Percentiles rank a stretch among this genome's conserved stretches.
These are phyloP conservation scores for Nemania serpens DNA, from an alignment of 2,329 filamentous ascomycete species.

Conservation along the genomic window DNA sequence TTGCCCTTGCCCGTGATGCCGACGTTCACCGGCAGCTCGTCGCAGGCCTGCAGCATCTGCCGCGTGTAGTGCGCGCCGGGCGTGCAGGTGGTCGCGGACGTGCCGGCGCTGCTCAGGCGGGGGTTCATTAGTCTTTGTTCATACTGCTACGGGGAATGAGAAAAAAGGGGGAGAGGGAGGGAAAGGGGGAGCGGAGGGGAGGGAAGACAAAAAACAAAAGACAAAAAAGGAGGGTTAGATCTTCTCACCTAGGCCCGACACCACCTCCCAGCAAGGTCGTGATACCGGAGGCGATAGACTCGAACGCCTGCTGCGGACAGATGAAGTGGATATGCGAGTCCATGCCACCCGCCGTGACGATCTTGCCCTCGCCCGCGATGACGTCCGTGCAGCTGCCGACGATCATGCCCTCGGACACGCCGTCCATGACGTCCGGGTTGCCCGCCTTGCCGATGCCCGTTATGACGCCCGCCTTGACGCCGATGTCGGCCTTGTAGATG, in stretches of 20 bases:
- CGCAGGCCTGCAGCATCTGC: slow-evolving; percentile 88
- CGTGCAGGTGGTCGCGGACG: slow-evolving; percentile 91
- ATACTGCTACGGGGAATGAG: background rate
- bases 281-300: slow-evolving; percentile 82
- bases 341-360: slow-evolving; percentile 86
- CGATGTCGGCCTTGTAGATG: slow-evolving; percentile 96
- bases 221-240: background rate
- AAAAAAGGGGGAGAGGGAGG: background rate
- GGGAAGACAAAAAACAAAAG: no score
- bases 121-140: no score
- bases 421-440: slow-evolving; percentile 96
- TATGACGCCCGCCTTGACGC: slow-evolving; percentile 85
- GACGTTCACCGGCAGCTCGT: slow-evolving; percentile 80
- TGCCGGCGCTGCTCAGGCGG: slow-evolving; percentile 80
- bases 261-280: slow-evolving; percentile 92
- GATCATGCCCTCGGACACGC: slow-evolving; percentile 76
- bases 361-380: slow-evolving; percentile 86
- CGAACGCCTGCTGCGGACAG: slow-evolving; percentile 87
- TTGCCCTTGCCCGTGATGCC: slow-evolving; percentile 95
- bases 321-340: slow-evolving; percentile 95
- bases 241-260: slow-evolving; percentile 77
- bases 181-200: no score
- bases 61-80: slow-evolving; percentile 82
- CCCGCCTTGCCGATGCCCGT: slow-evolving; percentile 91
- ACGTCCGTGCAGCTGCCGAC: slow-evolving; percentile 91